Evolutionary conservation across 257 asterid species (phyloP), one percentile per base, ranked within the genome.

Genomic region (Solanum tacnaense): DNA sequence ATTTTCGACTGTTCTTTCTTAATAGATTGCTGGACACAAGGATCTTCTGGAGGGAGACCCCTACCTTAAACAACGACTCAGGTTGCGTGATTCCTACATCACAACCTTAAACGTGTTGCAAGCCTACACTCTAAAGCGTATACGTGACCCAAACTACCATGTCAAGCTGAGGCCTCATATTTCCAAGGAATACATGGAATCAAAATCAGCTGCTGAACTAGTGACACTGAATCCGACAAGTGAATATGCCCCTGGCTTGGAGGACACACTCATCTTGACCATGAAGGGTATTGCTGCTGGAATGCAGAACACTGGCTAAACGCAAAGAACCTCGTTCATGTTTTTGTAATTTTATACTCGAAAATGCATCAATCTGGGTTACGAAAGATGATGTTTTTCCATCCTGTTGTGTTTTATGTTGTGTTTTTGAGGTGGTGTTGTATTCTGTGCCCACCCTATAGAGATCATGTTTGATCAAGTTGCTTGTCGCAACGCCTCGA

Each of bases 251-350:
- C 94, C 95, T n/a, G 95, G 95, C 2, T 70, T 91, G 87, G 95
- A 92, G 83, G 95, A 93, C 41, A 91, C 95, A 32, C 91, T 93
- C 49, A 92, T 93, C 89, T 86, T 93, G 91, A 93, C 95, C 86
- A 93, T 93, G 93, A 93, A 93, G 76, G 95, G 95, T 34, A 90
- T 93, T 60, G 95, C 95, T 41, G 95, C 94, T 46, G 95, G 95
- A 65, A 68, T 93, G 92, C 91, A 92, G 91, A 93, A 93, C 83
- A 93, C 95, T 1, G 95, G 95, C 81, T 93, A 88, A 93, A 60
- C 3, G 31, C 34, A 6, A 75, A 75, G 83, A 75, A 6, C 56
- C 56, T 36, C 21, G 44, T 84, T 71, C 31, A 6, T 67, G 13
- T 44, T 67, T 78, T 82, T 82, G 2, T 79, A 27, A 49, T 31